Evolutionary conservation across 495 filamentous ascomycete species (phyloP).

Genomic region (Penicillium crystallinum): DNA sequence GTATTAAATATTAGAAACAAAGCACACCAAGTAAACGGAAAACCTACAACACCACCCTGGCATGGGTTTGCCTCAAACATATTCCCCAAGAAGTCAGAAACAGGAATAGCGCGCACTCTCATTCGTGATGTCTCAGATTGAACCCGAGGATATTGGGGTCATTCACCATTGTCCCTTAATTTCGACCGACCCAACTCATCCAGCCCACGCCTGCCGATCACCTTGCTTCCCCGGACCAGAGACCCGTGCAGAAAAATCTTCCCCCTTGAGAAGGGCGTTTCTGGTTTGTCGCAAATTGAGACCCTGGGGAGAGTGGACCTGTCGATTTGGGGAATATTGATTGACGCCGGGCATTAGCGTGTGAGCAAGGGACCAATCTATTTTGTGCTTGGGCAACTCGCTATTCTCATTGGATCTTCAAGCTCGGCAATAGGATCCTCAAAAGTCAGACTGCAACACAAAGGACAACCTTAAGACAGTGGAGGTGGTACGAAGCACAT

Average conservation of each 20-base stretch:
- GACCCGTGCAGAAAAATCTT: background rate
- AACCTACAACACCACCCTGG: background rate
- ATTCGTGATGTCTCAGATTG: constrained; percentile 27
- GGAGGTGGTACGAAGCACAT: background rate
- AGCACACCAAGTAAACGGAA: constrained; percentile 3
- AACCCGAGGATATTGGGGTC: background rate
- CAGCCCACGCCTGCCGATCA: background rate
- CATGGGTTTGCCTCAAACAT: constrained; percentile 3
- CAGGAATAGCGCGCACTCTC: constrained; percentile 1
- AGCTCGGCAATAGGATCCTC: background rate
- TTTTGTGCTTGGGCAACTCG: background rate
- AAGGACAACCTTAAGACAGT: background rate
- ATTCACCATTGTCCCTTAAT: background rate
- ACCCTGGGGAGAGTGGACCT: constrained; percentile 13
- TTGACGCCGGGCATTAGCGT: constrained; percentile 6
- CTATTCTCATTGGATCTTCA: background rate
- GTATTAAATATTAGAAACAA: constrained; percentile 6
- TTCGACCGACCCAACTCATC: background rate
- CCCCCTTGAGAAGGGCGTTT: background rate
- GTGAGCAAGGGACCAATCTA: constrained; percentile 3
- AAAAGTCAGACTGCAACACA: background rate
- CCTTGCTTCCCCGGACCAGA: constrained; percentile 4
- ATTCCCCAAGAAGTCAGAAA: background rate
- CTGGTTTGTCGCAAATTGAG: background rate
- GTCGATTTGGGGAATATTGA: constrained; percentile 17